These are phyloP conservation scores for Mayamaea pseudoterrestris DNA, from an alignment of 108 stramenopile species.

Conservation along the genomic window DNA sequence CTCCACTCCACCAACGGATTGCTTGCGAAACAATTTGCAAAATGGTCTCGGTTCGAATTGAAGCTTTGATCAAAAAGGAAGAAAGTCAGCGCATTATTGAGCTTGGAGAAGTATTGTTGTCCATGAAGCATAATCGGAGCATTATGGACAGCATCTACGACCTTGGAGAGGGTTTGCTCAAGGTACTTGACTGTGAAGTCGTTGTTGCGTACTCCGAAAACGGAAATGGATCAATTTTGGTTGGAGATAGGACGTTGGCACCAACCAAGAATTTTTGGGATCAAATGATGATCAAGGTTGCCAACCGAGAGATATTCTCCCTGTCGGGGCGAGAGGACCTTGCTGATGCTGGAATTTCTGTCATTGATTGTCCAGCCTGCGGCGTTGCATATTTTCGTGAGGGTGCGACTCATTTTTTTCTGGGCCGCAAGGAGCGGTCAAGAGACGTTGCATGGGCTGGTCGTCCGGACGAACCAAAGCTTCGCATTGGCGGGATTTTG, in stretches of 20 bases:
- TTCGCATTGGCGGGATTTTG: conserved; percentile 13
- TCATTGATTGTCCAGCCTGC: conserved; percentile 8
- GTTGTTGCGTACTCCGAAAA: conserved; percentile 5
- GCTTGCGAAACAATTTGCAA: conserved; percentile 7
- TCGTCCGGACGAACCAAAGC: conserved; percentile 16
- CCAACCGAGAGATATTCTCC: conserved; percentile 2
- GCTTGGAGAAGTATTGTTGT: conserved; percentile 2
- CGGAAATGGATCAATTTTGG: neutral
- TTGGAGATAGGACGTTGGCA: conserved; percentile 6
- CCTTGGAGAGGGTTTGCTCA: conserved; percentile 1
- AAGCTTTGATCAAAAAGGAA: conserved; percentile 6
- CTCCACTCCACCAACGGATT: conserved; percentile 9
- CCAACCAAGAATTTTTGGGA: conserved; percentile 9
- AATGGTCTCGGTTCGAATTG: conserved; percentile 11
- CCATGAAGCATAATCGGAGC: neutral
- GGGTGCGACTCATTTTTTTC: conserved; percentile 2
- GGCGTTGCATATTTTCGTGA: conserved; percentile 10
- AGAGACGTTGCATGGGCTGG: conserved; percentile 14
- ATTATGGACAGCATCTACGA: conserved; percentile 1
- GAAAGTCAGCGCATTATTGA: conserved; percentile 8
- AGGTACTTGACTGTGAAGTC: conserved; percentile 9
- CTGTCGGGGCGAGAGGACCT: neutral
- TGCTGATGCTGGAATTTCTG: conserved; percentile 1
- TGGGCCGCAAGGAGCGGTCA: conserved; percentile 7
- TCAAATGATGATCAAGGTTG: neutral